phyloP scores from a whole-genome alignment of 2,329 filamentous ascomycete genomes.

The Graphium sp. region DNA sequence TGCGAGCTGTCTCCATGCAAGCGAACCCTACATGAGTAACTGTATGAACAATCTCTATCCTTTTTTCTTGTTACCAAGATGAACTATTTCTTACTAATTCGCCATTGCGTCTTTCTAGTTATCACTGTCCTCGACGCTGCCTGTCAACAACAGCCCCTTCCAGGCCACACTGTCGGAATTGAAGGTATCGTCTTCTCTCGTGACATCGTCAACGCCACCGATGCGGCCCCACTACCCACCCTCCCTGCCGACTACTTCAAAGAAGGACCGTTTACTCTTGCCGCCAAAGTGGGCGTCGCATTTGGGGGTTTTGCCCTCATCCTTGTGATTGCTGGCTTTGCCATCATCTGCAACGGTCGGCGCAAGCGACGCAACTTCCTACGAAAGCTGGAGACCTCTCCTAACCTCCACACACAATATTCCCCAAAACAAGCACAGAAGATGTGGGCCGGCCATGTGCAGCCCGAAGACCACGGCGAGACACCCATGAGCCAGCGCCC shows the following conservation, averaged over 20 bases:
- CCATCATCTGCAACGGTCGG: conserved; percentile 38
- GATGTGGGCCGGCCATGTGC: conserved; percentile 15
- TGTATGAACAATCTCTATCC: conserved; percentile 19
- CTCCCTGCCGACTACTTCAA: conserved; percentile 22
- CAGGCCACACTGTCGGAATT: conserved; percentile 29
- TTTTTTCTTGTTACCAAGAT: too few relatives aligned
- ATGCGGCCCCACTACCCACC: conserved; percentile 22
- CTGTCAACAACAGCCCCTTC: conserved; percentile 31
- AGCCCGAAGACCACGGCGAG: conserved; percentile 13
- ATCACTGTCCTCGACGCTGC: conserved; percentile 35
- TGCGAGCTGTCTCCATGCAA: conserved; percentile 24
- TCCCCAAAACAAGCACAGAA: conserved; percentile 11
- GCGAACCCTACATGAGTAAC: conserved; percentile 28
- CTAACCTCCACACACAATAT: conserved; percentile 2
- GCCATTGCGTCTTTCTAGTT: too few relatives aligned
- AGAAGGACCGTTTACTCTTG: conserved; percentile 28
- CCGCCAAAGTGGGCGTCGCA: conserved; percentile 40
- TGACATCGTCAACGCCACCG: conserved; percentile 28
- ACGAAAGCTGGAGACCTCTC: conserved; percentile 21
- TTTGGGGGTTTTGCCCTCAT: conserved; percentile 30
- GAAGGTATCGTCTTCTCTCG: conserved; percentile 34
- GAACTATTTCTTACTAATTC: too few relatives aligned
- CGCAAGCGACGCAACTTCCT: conserved; percentile 35
- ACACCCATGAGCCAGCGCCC: conserved; percentile 38
- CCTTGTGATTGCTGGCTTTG: conserved; percentile 29